Evolutionary conservation across 176 grass and related monocot species (phyloP), one percentile per base, ranked within the genome.

Genomic region (Paspalum vaginatum): DNA sequence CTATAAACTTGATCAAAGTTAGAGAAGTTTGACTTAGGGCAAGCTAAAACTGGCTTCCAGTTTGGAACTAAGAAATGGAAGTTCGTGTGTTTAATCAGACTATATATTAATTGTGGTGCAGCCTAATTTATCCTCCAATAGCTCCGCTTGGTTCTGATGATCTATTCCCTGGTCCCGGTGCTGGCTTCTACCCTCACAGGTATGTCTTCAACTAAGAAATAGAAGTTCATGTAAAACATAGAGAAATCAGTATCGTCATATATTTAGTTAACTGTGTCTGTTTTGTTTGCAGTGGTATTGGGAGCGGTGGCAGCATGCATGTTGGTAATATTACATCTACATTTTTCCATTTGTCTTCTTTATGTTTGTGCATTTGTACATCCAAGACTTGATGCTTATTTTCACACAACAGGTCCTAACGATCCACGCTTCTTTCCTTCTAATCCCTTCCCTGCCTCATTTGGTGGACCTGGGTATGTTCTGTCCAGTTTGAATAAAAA

Each of bases 371-470:
- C 11, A 67, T 85, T 22, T 83, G 11, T 16, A 12, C 18, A 45
- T 11, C 63, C 24, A 38, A 25, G 40, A 40, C 51, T 83, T 64
- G 57, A 20, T 69, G 42, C 25, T 63, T 54, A 5, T 72, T 81
- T 81, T 77, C 17, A 58, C 78, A 24, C 8, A 75, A 74, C 83
- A 94, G 90, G 92, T 43, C 95, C 92, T 58, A 90, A 89, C 40
- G 86, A 98, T 87, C 92, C 95, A 56, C 83, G 85, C 48, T 98
- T 94, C 41, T 98, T 98, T 69, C 80, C 85, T 83, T 81, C 95
- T 45, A 89, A 85, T 24, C 91, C 84, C n/a, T 61, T 45, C 21
- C 74, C 85, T 78, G 64, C 42, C 18, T 56, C 81, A 64, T 59
- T 73, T 72, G 87, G 87, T 37, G 85, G 86, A 32, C 85, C 76